phyloP scores from a whole-genome alignment of 1,284 basidiomycete species.

The Puccinia novopanici region DNA sequence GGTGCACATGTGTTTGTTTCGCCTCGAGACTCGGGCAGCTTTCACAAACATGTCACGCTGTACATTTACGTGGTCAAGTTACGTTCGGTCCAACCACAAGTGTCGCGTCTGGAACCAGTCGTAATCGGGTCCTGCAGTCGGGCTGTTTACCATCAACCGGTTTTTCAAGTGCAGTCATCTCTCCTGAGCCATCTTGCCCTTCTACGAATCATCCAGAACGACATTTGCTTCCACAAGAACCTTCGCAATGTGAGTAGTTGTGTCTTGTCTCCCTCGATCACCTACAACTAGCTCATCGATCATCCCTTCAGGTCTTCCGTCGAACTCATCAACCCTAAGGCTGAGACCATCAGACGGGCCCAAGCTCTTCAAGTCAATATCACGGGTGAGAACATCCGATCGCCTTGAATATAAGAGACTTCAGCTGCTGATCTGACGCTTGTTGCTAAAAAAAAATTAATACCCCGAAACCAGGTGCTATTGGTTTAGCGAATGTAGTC shows the following conservation, averaged over 20 bases:
- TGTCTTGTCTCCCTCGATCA: not conserved
- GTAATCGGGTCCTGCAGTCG: not conserved
- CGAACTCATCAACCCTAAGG: slow-evolving; percentile 60
- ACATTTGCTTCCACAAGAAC: not conserved
- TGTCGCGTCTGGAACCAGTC: not conserved
- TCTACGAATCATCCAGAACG: not conserved
- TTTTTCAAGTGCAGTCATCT: not conserved
- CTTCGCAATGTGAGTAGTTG: not conserved
- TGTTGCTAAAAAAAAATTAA: not conserved
- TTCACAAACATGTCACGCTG: not conserved
- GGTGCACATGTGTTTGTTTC: no score
- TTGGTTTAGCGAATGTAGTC: slow-evolving; percentile 95
- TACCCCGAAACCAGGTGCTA: slow-evolving; percentile 74
- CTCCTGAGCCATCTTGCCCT: not conserved
- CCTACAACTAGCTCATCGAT: not conserved
- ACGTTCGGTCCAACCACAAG: not conserved
- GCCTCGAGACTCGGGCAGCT: not conserved
- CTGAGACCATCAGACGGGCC: slow-evolving; percentile 87
- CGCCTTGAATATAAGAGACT: slow-evolving; percentile 23
- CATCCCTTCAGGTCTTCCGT: slow-evolving; percentile 43
- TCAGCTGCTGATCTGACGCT: slow-evolving; percentile 65
- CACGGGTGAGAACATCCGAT: slow-evolving; percentile 44
- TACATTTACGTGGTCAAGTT: not conserved
- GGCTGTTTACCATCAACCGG: not conserved
- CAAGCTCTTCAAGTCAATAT: slow-evolving; percentile 85